Base-by-base conservation (phyloP, 1,139 yeast genomes). In the Barnettozyma hawaiiensis region DNA sequence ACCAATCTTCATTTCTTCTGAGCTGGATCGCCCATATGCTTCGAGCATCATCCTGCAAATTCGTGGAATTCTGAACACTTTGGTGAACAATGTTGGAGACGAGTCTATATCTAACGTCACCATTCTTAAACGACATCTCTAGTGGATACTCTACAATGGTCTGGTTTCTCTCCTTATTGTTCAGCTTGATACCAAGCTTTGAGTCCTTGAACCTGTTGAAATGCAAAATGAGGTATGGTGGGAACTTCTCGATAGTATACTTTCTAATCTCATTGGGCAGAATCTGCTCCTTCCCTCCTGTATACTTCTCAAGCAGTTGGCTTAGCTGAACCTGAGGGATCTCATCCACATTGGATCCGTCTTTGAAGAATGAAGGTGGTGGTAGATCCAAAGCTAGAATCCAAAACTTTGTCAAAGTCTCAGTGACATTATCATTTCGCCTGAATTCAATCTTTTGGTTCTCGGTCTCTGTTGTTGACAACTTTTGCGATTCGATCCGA, bases 71-170 rank as follows among this genome's bases (percentile, higher is more conserved):
- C 39, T 45, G 37, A 23, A 47, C 7, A 39, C 52, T 43, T 19
- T 75, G 75, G 51, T 73, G 76, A 12, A 75, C 70, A 2, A 83
- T 61, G 53, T 77, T 79, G 8, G 75, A 70, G 1, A 76, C 55
- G 14, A 82, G 60, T 39, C 61, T 65, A 59, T 81, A 85, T 4
- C 57, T 50, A 3, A 39, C 38, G 12, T 38, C 31, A 2, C 54
- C 53, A 2, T 49, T 43, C 5, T 54, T 26, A 26, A 55, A 49
- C 8, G 47, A 43, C 32, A 63, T 51, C 15, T 60, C 63, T 2
- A 71, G 63, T 5, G 82, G 76, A 54, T 76, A 83, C 39, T 74
- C 78, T 3, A 85, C 85, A 24, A 84, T 74, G 0, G 85, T 80
- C 31, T 78, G 77, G 54, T 81, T 83, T 39, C 78, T 65, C 43